Evolutionary conservation across 1,284 basidiomycete species (phyloP), one percentile per base, ranked within the genome.

Genomic region (Papiliotrema terrestris): DNA sequence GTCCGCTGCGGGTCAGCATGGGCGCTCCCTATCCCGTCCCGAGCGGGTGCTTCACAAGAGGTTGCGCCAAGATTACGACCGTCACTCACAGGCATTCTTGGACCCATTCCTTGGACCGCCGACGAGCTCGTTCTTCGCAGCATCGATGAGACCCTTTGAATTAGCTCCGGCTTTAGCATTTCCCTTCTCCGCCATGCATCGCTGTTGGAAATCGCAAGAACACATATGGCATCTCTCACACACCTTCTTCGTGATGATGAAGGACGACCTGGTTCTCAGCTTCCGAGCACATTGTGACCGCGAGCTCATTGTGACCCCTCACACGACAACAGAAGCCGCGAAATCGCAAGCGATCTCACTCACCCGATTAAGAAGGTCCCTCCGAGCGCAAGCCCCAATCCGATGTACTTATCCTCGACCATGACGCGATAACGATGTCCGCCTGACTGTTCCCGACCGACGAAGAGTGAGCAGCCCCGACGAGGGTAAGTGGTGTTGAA

Each of bases 211-310:
- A 20, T 25, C 19, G 29, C 11, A 49, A 26, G 20, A 17, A 6
- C 6, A 25, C 29, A 14, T 15, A 49, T n/a, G 25, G 3, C 8
- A 15, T 8, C 23, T 39, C 13, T 42, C 64, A 57, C 78, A 58
- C 60, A 88, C 93, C 86, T 94, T 96, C 84, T 96, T 96, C 20
- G 92, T 96, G 71, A 96, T 92, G 73, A 97, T 94, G 76, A 92
- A 93, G 75, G 89, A 92, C 45, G 88, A 89, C 20, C 72, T 74
- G 52, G 8, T 35, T 26, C 39, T 54, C 29, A 51, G 32, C 9
- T n/a, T 36, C 15, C 22, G 6, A 32, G 15, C 23, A 15, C 23
- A 20, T 45, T 39, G 14, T n/a, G n/a, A n/a, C n/a, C n/a, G n/a
- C n/a, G n/a, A n/a, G n/a, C n/a, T n/a, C n/a, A n/a, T n/a, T n/a